phyloP scores from a whole-genome alignment of 2,329 filamentous ascomycete genomes.

The Escovopsis sp. region DNA sequence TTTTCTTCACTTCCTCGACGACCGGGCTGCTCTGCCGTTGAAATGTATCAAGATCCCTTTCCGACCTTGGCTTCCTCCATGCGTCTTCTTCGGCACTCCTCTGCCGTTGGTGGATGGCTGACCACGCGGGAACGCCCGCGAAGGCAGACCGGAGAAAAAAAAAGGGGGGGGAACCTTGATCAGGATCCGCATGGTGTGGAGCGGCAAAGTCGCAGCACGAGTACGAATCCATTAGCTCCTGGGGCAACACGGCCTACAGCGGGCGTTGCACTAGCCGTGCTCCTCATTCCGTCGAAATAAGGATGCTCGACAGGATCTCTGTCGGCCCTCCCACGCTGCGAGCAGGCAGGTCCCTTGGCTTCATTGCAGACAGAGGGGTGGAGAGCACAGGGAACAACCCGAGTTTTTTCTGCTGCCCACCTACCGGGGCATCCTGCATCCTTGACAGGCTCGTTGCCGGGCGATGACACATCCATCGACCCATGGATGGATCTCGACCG shows the following conservation, averaged over 20 bases:
- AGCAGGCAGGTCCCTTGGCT: no score
- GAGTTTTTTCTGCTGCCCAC: no score
- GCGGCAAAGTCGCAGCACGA: not conserved
- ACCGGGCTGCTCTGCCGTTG: constrained; percentile 1
- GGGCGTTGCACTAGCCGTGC: not conserved
- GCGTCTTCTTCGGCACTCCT: constrained; percentile 5
- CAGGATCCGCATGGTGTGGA: not conserved
- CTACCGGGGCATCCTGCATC: no score
- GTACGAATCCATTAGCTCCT: not conserved
- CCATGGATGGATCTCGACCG: no score
- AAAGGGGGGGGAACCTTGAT: not conserved
- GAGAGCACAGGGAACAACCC: no score
- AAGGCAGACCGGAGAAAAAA: no score
- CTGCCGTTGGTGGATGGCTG: constrained; percentile 4
- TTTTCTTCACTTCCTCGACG: not conserved
- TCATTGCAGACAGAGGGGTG: no score
- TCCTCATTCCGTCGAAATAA: not conserved
- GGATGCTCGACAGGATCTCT: no score
- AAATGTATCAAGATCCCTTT: not conserved
- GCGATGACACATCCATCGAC: no score
- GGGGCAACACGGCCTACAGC: not conserved
- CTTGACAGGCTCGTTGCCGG: no score
- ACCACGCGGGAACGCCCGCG: not conserved
- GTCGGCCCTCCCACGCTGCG: no score
- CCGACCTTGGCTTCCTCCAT: not conserved